phyloP scores from a whole-genome alignment of 177 flowering plant genomes.

The Vitis hybrid region DNA sequence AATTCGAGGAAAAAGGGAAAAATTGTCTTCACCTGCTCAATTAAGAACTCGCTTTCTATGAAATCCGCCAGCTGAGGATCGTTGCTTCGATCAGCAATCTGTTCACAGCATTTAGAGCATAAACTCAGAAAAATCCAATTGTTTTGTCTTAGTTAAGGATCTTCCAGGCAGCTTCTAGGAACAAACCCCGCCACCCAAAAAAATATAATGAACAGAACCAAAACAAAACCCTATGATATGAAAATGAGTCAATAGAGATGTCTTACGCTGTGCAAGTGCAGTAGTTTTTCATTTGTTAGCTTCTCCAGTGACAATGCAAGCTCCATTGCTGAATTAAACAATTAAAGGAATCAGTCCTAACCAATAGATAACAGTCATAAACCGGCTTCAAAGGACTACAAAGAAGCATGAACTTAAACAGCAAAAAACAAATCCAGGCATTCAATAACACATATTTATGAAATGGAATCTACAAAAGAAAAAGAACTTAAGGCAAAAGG shows the following conservation, averaged over 20 bases:
- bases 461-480: too few species aligned
- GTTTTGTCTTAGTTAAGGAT: too few species aligned
- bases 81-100: slow-evolving; percentile 67
- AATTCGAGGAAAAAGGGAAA: neutral
- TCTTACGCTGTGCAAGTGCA: slow-evolving; percentile 70
- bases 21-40: slow-evolving; percentile 65
- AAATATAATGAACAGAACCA: neutral
- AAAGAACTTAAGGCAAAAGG: too few species aligned
- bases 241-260: neutral
- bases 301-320: slow-evolving; percentile 91
- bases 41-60: slow-evolving; percentile 72
- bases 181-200: neutral
- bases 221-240: neutral
- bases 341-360: neutral
- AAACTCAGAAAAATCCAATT: neutral
- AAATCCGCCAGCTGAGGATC: slow-evolving; percentile 79
- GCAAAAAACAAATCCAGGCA: neutral
- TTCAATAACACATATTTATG: neutral
- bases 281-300: slow-evolving; percentile 77
- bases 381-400: too few species aligned
- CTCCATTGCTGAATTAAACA: slow-evolving; percentile 78
- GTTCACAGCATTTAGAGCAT: neutral
- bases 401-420: neutral
- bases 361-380: too few species aligned
- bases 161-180: too few species aligned